phyloP scores from a whole-genome alignment of 2,329 filamentous ascomycete genomes.

The Botrytis hyacinthi region DNA sequence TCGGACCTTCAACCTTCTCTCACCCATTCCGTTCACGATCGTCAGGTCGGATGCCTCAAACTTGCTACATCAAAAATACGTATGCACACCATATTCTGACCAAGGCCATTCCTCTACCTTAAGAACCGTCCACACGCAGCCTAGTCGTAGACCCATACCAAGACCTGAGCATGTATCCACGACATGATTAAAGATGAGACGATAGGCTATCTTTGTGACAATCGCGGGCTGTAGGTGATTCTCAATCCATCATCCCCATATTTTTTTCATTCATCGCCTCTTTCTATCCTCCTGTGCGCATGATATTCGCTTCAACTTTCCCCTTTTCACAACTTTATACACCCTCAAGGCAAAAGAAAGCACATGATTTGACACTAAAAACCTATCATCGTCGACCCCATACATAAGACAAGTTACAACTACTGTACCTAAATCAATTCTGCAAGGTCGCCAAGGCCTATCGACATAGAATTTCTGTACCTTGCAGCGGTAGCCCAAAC shows the following conservation, averaged over 20 bases:
- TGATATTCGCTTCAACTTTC: neutral
- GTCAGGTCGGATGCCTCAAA: neutral
- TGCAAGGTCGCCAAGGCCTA: constrained; percentile 1
- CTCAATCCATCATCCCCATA: neutral
- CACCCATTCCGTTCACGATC: neutral
- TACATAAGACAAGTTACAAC: neutral
- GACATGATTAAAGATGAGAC: neutral
- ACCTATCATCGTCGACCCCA: neutral
- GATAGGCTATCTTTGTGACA: neutral
- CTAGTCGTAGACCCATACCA: neutral
- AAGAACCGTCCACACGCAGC: neutral
- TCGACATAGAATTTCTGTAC: neutral
- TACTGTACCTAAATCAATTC: neutral
- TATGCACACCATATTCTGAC: neutral
- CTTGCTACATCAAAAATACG: neutral
- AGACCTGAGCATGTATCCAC: neutral
- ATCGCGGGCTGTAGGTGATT: neutral
- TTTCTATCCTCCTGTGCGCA: neutral
- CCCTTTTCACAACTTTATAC: neutral
- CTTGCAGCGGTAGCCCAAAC: constrained; percentile 10
- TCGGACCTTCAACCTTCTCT: neutral
- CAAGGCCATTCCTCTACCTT: neutral
- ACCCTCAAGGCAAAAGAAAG: neutral
- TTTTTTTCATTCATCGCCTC: neutral
- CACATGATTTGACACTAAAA: neutral